Percentiles rank a stretch among this genome's conserved stretches.
phyloP scores from a whole-genome alignment of 1,284 basidiomycete genomes.

The Trametes hirsuta region DNA sequence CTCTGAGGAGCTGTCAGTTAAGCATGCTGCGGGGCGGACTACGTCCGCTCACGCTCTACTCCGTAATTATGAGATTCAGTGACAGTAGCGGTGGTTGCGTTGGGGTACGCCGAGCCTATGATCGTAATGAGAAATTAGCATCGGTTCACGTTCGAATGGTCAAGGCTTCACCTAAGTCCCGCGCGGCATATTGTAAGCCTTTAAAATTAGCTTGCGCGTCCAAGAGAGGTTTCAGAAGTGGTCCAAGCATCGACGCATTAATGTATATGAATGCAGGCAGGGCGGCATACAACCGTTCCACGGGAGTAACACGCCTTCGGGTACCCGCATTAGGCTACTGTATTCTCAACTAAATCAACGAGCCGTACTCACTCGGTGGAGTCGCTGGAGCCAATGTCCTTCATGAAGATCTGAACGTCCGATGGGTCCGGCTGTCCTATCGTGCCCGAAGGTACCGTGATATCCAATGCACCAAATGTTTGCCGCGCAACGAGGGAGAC shows the following conservation, averaged over 20 bases:
- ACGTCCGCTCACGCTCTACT: not conserved
- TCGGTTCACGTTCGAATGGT: not conserved
- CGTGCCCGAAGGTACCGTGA: constrained; percentile 35
- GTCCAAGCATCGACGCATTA: constrained; percentile 43
- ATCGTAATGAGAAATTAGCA: not conserved
- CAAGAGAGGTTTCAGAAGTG: constrained; percentile 48
- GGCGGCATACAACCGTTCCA: constrained; percentile 50
- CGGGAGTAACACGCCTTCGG: constrained; percentile 41
- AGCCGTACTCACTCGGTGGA: not conserved
- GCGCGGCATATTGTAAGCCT: constrained; percentile 38
- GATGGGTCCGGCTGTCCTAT: constrained; percentile 40
- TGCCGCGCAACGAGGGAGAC: constrained; percentile 46
- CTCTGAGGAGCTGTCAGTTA: constrained; percentile 40
- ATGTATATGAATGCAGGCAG: constrained; percentile 50
- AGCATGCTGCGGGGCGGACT: not conserved
- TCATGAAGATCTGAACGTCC: constrained; percentile 54
- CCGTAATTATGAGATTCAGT: not conserved
- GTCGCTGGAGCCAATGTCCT: constrained; percentile 22
- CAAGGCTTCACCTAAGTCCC: constrained; percentile 42
- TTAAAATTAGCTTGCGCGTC: constrained; percentile 40
- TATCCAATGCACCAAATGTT: constrained; percentile 43
- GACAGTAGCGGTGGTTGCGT: not conserved
- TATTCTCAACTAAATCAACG: not conserved
- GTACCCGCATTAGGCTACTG: not conserved
- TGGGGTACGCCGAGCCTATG: constrained; percentile 2